These are phyloP conservation scores for Hyphodiscus sp. DNA, from an alignment of 2,329 filamentous ascomycete species.

Conservation along the genomic window DNA sequence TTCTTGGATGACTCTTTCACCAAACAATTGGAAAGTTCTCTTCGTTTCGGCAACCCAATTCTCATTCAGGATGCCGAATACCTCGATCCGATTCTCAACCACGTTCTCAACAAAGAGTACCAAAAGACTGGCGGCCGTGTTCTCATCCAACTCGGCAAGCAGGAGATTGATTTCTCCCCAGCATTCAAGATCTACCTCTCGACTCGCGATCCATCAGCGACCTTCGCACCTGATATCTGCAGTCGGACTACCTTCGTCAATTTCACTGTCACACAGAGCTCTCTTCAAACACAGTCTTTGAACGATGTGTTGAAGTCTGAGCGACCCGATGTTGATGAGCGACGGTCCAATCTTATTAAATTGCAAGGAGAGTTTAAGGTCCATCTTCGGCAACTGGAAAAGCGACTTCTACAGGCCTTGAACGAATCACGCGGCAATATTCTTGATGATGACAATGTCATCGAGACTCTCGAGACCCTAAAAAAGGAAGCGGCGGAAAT, in stretches of 20 bases:
- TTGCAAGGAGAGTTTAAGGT: slow-evolving; percentile 98
- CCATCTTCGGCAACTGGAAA: slow-evolving; percentile 93
- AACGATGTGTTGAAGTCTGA: slow-evolving; percentile 98
- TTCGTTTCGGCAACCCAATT: slow-evolving; percentile 97
- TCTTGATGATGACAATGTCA: slow-evolving; percentile 95
- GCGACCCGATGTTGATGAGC: slow-evolving; percentile 92
- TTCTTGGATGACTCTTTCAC: slow-evolving; percentile 98
- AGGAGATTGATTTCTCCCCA: slow-evolving; percentile 98
- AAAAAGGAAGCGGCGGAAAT: slow-evolving; percentile 98
- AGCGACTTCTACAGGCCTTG: slow-evolving; percentile 84
- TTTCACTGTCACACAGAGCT: slow-evolving; percentile 98
- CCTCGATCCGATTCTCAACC: slow-evolving; percentile 92
- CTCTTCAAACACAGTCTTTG: slow-evolving; percentile 93
- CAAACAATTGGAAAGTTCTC: slow-evolving; percentile 92
- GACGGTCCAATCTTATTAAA: slow-evolving; percentile 95
- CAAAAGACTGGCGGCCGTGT: slow-evolving; percentile 97
- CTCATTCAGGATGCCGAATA: slow-evolving; percentile 98
- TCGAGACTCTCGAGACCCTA: slow-evolving; percentile 92
- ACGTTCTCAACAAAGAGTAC: slow-evolving; percentile 98
- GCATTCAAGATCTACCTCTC: slow-evolving; percentile 93
- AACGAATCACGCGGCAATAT: slow-evolving; percentile 98
- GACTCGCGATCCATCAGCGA: slow-evolving; percentile 90
- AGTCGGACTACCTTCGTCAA: slow-evolving; percentile 98
- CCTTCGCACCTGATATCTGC: slow-evolving; percentile 94
- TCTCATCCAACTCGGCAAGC: slow-evolving; percentile 94